Conservation (phyloP, 1,284 basidiomycete genomes). For the Fistulina hepatica region DNA sequence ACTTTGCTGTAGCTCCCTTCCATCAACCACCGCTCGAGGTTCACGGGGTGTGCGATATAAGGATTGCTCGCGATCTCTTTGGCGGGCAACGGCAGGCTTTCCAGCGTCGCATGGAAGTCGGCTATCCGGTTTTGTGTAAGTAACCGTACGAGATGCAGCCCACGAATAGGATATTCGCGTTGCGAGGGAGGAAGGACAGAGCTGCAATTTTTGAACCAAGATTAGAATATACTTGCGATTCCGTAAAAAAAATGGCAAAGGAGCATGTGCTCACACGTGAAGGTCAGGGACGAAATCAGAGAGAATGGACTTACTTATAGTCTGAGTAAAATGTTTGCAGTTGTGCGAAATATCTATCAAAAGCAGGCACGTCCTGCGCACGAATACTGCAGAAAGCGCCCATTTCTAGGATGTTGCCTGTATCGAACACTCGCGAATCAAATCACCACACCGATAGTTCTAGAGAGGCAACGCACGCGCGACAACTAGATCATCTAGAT, state of each 20-base stretch:
- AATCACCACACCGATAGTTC: background rate
- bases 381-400: slow-evolving; percentile 92
- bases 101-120: slow-evolving; percentile 98
- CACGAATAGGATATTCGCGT: slow-evolving; percentile 82
- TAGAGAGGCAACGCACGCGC: slow-evolving; percentile 43
- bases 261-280: background rate
- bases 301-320: slow-evolving; percentile 46
- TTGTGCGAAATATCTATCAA: slow-evolving; percentile 92
- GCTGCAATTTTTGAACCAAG: slow-evolving; percentile 28
- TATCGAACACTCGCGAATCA: slow-evolving; percentile 7
- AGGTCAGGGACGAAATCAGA: background rate
- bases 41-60: slow-evolving; percentile 78
- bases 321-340: slow-evolving; percentile 90
- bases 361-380: slow-evolving; percentile 79
- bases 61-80: slow-evolving; percentile 66
- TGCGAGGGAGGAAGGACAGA: slow-evolving; percentile 70
- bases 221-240: background rate
- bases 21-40: slow-evolving; percentile 96
- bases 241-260: background rate
- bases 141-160: slow-evolving; percentile 88
- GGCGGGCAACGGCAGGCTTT: slow-evolving; percentile 75
- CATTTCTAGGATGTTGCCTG: slow-evolving; percentile 91
- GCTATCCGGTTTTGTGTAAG: slow-evolving; percentile 95
- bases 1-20: slow-evolving; percentile 98
- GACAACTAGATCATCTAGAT: slow-evolving; percentile 51